Base-by-base conservation (phyloP, 1,139 yeast species). In the Geotrichum australiense region DNA sequence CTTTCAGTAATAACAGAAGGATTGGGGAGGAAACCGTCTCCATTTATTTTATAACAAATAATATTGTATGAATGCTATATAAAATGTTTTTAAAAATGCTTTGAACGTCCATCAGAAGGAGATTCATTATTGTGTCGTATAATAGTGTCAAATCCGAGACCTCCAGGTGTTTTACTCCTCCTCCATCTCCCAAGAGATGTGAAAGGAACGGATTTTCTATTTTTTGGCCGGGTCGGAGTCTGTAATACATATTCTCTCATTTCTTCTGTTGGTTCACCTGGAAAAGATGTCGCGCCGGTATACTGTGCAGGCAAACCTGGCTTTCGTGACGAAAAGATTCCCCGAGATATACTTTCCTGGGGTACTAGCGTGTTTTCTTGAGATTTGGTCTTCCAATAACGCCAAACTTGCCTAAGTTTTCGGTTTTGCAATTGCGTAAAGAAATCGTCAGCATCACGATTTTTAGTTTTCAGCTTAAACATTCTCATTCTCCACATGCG, bases 401-500 rank as follows among this genome's bases (percentile, higher is more conserved):
- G 42, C 54, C 57, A 56, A 1, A 47, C 22, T 11, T 45, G 42
- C 18, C 53, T 46, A 35, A 54, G 50, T 28, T 53, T 45, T 12
- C 46, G 45, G 5, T 35, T 41, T 25, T 47, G 47, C 6, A 51
- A 41, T 24, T 54, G 42, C 20, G 39, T 39, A 28, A 36, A 41
- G 12, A 53, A 52, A 12, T 50, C 49, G 21, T 52, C 53, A 10
- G 54, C 58, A 27, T 53, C 55, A 1, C 58, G 50, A 24, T 32
- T 32, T 38, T 46, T 47, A 3, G 57, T 50, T 10, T 41, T 36
- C 18, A 53, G 35, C 42, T 53, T 48, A 47, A 56, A 53, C 39
- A 49, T 44, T 15, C 47, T 41, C 49, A 54, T 51, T 24, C 53
- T 43, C 59, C 59, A 56, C 6, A 29, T 20, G 11, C 59, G 47